These are phyloP conservation scores for Boletus sensibilis DNA, from an alignment of 768 basidiomycete species.

Conservation along the genomic window DNA sequence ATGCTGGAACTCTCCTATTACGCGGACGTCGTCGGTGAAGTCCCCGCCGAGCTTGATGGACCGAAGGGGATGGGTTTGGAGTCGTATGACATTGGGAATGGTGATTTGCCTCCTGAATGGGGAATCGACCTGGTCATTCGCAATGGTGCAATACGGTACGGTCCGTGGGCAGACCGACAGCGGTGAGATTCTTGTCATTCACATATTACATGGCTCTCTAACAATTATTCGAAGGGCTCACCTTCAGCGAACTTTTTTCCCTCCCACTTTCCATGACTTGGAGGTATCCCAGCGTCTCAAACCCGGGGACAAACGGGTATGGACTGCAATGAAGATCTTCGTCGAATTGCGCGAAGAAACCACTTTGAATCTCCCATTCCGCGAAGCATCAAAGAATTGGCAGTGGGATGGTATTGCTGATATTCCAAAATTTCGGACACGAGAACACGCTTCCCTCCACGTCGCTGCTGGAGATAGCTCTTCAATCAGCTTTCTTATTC, in stretches of 20 bases:
- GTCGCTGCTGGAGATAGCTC: conserved; percentile 77
- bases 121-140: conserved; percentile 83
- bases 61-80: conserved; percentile 38
- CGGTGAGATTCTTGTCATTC: conserved; percentile 44
- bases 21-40: conserved; percentile 77
- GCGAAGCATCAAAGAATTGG: conserved; percentile 97
- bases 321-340: conserved; percentile 79
- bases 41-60: conserved; percentile 44
- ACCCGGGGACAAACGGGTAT: conserved; percentile 78
- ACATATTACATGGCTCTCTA: not conserved
- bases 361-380: conserved; percentile 80
- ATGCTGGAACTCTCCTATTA: conserved; percentile 83
- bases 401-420: conserved; percentile 73
- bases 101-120: conserved; percentile 89
- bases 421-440: conserved; percentile 49
- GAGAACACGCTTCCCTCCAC: conserved; percentile 72
- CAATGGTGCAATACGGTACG: conserved; percentile 77
- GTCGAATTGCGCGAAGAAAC: conserved; percentile 79
- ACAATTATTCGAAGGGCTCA: conserved; percentile 48
- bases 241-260: conserved; percentile 82
- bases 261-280: conserved; percentile 67
- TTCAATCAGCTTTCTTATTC: conserved; percentile 79
- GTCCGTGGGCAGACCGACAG: conserved; percentile 97
- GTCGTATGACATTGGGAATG: conserved; percentile 76
- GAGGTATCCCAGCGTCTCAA: conserved; percentile 56